A percentile compares a stretch with the other conserved stretches of the same genome.
Evolutionary conservation across 768 basidiomycete species (phyloP).

Genomic region (Chlorophyllum brunneum): DNA sequence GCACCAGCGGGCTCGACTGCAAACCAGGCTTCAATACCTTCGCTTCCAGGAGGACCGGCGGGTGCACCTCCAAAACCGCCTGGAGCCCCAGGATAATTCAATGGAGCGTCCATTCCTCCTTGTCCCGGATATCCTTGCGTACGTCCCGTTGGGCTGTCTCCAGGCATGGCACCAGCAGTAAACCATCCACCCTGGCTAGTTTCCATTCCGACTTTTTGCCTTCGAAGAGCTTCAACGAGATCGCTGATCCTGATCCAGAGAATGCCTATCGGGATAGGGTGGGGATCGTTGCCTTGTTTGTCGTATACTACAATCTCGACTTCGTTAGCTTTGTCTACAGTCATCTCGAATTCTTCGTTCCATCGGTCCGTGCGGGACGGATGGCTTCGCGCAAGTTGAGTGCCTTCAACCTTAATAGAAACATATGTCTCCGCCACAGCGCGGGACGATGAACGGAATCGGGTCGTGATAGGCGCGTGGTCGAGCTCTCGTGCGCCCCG

Average conservation of each 20-base stretch:
- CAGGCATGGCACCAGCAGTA: constrained; percentile 86
- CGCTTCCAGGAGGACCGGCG: constrained; percentile 36
- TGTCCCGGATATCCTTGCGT: constrained; percentile 19
- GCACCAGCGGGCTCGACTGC: constrained; percentile 97
- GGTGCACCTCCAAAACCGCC: constrained; percentile 29
- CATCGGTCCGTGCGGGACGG: constrained; percentile 93
- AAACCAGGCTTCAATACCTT: constrained; percentile 97
- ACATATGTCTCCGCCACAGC: constrained; percentile 82
- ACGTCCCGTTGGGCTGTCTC: constrained; percentile 39
- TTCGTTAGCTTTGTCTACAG: constrained; percentile 97
- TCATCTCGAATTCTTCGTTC: constrained; percentile 97
- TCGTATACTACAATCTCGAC: constrained; percentile 96
- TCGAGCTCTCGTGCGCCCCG: constrained; percentile 92
- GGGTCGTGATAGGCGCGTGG: constrained; percentile 74
- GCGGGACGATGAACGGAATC: constrained; percentile 76
- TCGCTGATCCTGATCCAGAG: constrained; percentile 94
- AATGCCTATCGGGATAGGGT: constrained; percentile 88
- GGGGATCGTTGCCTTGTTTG: constrained; percentile 75
- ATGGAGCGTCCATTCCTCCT: constrained; percentile 45
- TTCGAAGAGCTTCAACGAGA: constrained; percentile 86
- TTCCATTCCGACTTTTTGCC: constrained; percentile 89
- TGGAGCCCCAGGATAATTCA: constrained; percentile 38
- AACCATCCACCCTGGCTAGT: constrained; percentile 92
- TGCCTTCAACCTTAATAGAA: constrained; percentile 95
- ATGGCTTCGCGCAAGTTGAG: constrained; percentile 87